Base-by-base conservation (phyloP, 2,329 filamentous ascomycete species). In the Aspergillus glaucus region DNA sequence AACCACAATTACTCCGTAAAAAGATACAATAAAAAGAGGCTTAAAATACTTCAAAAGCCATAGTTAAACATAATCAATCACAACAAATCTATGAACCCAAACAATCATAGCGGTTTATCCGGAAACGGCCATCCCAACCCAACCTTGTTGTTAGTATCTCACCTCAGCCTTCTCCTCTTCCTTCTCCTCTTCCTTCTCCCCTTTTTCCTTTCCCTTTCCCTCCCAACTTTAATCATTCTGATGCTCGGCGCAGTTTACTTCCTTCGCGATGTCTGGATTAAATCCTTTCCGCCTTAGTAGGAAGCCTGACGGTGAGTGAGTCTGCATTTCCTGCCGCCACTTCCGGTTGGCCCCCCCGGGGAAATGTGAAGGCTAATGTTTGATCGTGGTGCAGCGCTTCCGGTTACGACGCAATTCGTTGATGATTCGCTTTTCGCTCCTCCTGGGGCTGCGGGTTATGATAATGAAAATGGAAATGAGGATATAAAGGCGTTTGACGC, bases 221-320 rank as follows among this genome's bases (percentile, higher is more conserved):
- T 51, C 52, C 44, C 34, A 22, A 26, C 10, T 24, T 28, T 45
- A 12, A 21, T 44, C 47, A 51, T 48, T 62, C 62, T 62, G 60
- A 68, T 68, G 65, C 54, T 59, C 54, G 57, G 55, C 49, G 51
- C 56, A 52, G 44, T 51, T 43, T 53, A 56, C 50, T 47, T 57
- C 51, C 54, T 57, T 57, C 62, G 62, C 63, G 59, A 75, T 75
- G 71, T 70, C 71, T 69, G 70, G 67, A 60, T 72, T 65, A 65
- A 76, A 76, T 73, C 73, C 74, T 62, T 76, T 76, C 65, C 73
- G 74, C 66, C 68, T 63, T 69, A 73, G 62, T 57, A 68, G 19
- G 17, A n/a, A 67, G 50, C 51, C 61, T 53, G 60, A 61, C 50
- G 60, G 66, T 60, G 58, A 63, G 60, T 57, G 50, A 22, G 50